Evolutionary conservation across 78 protist genomes (phyloP).

Genomic region (Fonticula alba): DNA sequence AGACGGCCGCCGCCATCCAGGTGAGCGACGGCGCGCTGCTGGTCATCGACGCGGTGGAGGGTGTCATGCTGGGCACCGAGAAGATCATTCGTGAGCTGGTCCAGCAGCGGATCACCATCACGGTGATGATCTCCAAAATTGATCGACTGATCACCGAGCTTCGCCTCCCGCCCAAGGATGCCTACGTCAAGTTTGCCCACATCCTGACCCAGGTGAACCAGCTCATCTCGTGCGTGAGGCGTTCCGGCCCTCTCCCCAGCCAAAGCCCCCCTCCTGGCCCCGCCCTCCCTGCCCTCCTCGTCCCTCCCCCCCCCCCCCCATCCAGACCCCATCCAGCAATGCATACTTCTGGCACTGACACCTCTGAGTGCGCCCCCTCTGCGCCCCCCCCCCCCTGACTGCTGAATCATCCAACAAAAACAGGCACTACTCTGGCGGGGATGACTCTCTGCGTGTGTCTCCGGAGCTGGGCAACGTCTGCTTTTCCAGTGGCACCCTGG

Average conservation of each 20-base stretch:
- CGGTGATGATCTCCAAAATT: conserved; percentile 58
- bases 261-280: neutral
- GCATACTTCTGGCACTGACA: too few relatives aligned
- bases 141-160: conserved; percentile 83
- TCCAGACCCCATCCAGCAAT: conserved; percentile 7
- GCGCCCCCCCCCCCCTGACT: too few relatives aligned
- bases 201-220: conserved; percentile 61
- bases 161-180: conserved; percentile 90
- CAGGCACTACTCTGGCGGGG: too few relatives aligned
- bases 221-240: neutral
- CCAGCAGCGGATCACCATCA: conserved; percentile 29
- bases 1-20: conserved; percentile 57
- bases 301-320: too few relatives aligned
- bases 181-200: conserved; percentile 75
- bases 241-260: neutral
- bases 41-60: conserved; percentile 89
- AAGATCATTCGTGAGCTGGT: conserved; percentile 41
- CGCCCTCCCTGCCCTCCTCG: too few relatives aligned
- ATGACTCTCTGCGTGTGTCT: conserved; percentile 20
- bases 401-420: too few relatives aligned
- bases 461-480: conserved; percentile 78
- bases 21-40: conserved; percentile 80
- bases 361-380: too few relatives aligned
- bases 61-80: conserved; percentile 72
- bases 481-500: conserved; percentile 50